These are phyloP conservation scores for Aspergillus saccharolyticus DNA, from an alignment of 495 filamentous ascomycete species.

Conservation along the genomic window DNA sequence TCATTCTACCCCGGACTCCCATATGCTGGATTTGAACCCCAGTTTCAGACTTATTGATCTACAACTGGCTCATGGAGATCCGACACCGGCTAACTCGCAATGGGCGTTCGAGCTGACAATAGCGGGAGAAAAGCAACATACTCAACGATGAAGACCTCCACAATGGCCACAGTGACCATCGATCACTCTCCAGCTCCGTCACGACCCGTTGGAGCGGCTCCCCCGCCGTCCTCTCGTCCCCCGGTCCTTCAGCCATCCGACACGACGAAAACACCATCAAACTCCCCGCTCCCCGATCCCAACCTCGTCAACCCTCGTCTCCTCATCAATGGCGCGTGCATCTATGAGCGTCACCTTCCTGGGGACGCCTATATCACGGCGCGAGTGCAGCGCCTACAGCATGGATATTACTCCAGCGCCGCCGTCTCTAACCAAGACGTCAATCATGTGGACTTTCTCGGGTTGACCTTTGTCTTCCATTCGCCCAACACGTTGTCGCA, in stretches of 20 bases:
- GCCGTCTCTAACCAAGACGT: conserved; percentile 37
- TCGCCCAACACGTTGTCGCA: conserved; percentile 35
- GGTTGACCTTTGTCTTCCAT: conserved; percentile 47
- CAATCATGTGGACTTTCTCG: conserved; percentile 49
- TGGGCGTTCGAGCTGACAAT: conserved; percentile 1
- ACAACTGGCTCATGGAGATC: not conserved
- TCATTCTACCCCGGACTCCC: not conserved
- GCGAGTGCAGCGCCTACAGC: conserved; percentile 47
- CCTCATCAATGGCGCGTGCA: conserved; percentile 40
- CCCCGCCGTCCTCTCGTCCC: conserved; percentile 1
- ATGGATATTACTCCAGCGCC: conserved; percentile 42
- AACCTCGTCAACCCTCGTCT: conserved; percentile 42
- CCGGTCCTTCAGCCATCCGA: not conserved
- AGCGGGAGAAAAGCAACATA: not conserved
- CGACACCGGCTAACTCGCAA: not conserved
- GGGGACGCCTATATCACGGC: conserved; percentile 49
- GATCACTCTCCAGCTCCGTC: conserved; percentile 6
- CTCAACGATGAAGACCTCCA: not conserved
- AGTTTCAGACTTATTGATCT: not conserved
- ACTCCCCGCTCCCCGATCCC: conserved; percentile 21
- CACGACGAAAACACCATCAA: conserved; percentile 1
- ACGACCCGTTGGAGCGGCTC: not conserved
- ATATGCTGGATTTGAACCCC: not conserved
- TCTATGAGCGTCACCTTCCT: conserved; percentile 48
- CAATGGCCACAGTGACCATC: conserved; percentile 11